Evolutionary conservation across 1,139 yeast species (phyloP).

Genomic region (Geotrichum siamense): DNA sequence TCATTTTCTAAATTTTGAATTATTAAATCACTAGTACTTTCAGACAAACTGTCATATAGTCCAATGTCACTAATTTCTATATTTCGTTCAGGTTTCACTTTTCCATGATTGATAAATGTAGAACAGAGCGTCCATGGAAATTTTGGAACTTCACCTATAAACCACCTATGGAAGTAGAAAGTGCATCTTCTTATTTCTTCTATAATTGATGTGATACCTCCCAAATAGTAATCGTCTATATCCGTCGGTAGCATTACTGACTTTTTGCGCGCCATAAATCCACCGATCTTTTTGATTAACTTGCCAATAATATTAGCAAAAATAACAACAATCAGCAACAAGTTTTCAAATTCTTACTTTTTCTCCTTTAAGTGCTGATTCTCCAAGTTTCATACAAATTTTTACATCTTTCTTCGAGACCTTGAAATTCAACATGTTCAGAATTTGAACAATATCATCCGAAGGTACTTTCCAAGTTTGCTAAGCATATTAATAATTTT

Average conservation of each 20-base stretch:
- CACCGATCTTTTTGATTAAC: conserved; percentile 2
- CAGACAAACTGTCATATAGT: conserved; percentile 1
- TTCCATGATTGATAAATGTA: conserved; percentile 29
- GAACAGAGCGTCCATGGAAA: conserved; percentile 43
- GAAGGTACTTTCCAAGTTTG: conserved; percentile 43
- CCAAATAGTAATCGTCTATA: conserved; percentile 44
- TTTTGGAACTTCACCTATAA: conserved; percentile 29
- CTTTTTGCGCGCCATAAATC: conserved; percentile 9
- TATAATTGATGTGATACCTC: conserved; percentile 46
- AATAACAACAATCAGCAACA: too few relatives aligned
- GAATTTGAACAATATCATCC: conserved; percentile 37
- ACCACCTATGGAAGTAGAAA: conserved; percentile 38
- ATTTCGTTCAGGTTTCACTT: neutral
- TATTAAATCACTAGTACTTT: neutral
- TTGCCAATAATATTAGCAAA: too few relatives aligned
- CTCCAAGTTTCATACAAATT: conserved; percentile 47
- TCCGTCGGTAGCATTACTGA: conserved; percentile 42
- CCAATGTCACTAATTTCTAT: neutral
- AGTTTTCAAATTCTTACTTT: neutral
- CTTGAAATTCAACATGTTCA: conserved; percentile 32
- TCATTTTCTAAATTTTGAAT: neutral
- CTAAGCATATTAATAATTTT: too few relatives aligned
- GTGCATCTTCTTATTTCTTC: conserved; percentile 38
- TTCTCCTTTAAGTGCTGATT: conserved; percentile 37
- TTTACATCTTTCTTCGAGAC: conserved; percentile 31